phyloP scores from a whole-genome alignment of 768 basidiomycete genomes.

The Boletus rufocinnamomeus region DNA sequence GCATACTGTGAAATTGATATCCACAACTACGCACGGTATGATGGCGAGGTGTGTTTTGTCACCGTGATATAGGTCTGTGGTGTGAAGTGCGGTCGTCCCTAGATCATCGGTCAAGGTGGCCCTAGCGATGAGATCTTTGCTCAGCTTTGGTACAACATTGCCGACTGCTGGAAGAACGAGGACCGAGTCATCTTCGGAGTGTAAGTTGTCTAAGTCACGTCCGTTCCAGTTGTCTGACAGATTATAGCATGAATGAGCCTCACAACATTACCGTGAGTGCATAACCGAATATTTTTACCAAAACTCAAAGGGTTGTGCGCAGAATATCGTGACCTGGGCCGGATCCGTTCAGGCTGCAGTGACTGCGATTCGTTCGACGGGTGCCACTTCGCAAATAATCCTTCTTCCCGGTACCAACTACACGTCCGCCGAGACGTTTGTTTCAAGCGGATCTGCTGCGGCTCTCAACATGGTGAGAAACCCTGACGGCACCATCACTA shows the following conservation, averaged over 20 bases:
- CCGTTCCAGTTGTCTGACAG: not conserved
- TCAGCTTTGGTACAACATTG: constrained; percentile 52
- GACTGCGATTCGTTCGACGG: constrained; percentile 54
- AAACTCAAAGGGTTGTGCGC: not conserved
- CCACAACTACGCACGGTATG: constrained; percentile 63
- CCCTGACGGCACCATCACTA: constrained; percentile 45
- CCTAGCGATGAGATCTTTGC: constrained; percentile 58
- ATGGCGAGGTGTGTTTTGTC: constrained; percentile 38
- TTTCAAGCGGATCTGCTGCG: constrained; percentile 51
- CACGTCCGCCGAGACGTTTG: constrained; percentile 53
- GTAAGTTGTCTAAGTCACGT: constrained; percentile 31
- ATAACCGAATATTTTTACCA: not conserved
- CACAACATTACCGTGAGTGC: constrained; percentile 50
- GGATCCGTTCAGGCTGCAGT: constrained; percentile 56
- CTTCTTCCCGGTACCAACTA: constrained; percentile 61
- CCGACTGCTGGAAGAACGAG: constrained; percentile 47
- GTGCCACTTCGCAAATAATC: constrained; percentile 56
- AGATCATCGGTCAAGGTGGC: constrained; percentile 65
- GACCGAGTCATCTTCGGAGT: constrained; percentile 49
- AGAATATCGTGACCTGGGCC: constrained; percentile 50
- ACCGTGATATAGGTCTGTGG: not conserved
- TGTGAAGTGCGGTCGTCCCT: not conserved
- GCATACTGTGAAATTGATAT: constrained; percentile 58
- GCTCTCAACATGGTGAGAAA: constrained; percentile 48
- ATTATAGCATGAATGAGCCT: constrained; percentile 60